Conservation (phyloP, 2,329 filamentous ascomycete species). For the Aspergillus piperis region DNA sequence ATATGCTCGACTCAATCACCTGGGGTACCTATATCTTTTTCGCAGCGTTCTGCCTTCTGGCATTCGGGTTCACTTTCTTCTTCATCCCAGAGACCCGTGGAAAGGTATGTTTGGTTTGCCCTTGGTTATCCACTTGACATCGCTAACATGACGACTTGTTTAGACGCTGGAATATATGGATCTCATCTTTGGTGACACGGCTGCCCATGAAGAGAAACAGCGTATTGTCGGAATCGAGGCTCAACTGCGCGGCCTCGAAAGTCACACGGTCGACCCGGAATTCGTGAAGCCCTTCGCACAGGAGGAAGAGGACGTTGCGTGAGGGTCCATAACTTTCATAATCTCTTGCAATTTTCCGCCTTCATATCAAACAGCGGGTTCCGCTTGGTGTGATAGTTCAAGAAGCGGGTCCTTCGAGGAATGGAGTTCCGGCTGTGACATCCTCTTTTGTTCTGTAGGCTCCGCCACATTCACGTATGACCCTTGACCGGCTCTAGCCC, state of each 20-base stretch:
- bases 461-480: neutral
- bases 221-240: slow-evolving; percentile 43
- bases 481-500: neutral
- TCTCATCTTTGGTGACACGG: slow-evolving; percentile 45
- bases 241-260: slow-evolving; percentile 32
- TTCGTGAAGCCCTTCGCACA: slow-evolving; percentile 22
- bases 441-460: neutral
- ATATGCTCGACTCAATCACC: slow-evolving; percentile 40
- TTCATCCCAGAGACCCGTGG: slow-evolving; percentile 39
- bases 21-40: slow-evolving; percentile 46
- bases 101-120: slow-evolving; percentile 28
- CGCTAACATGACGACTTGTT: neutral
- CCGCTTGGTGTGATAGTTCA: neutral
- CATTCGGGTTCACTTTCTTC: slow-evolving; percentile 37
- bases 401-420: neutral
- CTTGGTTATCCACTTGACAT: neutral
- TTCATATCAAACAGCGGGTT: neutral
- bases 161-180: slow-evolving; percentile 60
- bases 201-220: slow-evolving; percentile 40
- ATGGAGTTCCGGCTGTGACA: neutral
- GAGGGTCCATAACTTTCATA: neutral
- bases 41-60: slow-evolving; percentile 39
- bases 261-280: neutral
- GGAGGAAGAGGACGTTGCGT: slow-evolving; percentile 23
- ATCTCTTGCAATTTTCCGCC: neutral